Evolutionary conservation across 2,329 filamentous ascomycete genomes (phyloP).

Genomic region (Rhinocladiella mackenziei): DNA sequence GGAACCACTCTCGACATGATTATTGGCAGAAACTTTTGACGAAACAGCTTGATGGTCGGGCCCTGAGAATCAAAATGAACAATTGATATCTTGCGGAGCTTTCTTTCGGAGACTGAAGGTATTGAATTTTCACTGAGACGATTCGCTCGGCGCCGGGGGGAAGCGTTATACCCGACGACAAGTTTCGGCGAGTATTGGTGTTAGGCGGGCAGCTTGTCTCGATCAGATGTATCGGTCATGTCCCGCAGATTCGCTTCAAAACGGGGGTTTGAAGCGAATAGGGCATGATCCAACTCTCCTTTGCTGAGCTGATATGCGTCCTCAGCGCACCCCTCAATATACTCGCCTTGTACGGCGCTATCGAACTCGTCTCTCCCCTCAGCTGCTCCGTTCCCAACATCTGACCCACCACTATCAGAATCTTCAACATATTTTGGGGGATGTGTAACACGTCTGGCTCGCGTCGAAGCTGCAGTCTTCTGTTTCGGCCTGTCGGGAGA

Average conservation of each 20-base stretch:
- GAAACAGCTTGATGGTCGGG: slow-evolving; percentile 19
- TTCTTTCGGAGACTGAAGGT: slow-evolving; percentile 16
- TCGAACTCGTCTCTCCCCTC: not conserved
- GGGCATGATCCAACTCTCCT: not conserved
- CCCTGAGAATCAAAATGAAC: slow-evolving; percentile 18
- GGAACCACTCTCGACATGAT: not conserved
- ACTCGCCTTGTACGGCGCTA: not conserved
- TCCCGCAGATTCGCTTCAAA: slow-evolving; percentile 12
- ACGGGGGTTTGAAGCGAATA: not conserved
- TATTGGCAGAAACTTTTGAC: not conserved
- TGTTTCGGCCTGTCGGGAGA: slow-evolving; percentile 1
- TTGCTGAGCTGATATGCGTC: slow-evolving; percentile 15
- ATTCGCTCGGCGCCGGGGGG: not conserved
- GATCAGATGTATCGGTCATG: slow-evolving; percentile 2
- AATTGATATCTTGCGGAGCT: slow-evolving; percentile 15
- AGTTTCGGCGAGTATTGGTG: not conserved
- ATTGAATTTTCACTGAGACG: slow-evolving; percentile 15
- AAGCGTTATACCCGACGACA: not conserved
- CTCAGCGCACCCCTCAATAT: not conserved
- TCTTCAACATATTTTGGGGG: slow-evolving; percentile 14
- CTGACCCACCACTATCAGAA: slow-evolving; percentile 6
- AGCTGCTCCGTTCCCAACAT: not conserved
- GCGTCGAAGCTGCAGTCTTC: slow-evolving; percentile 12
- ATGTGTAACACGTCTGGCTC: slow-evolving; percentile 13
- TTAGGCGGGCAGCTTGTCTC: not conserved